Evolutionary conservation across 2,329 filamentous ascomycete genomes (phyloP).

Genomic region (Lasiodiplodia gonubiensis): DNA sequence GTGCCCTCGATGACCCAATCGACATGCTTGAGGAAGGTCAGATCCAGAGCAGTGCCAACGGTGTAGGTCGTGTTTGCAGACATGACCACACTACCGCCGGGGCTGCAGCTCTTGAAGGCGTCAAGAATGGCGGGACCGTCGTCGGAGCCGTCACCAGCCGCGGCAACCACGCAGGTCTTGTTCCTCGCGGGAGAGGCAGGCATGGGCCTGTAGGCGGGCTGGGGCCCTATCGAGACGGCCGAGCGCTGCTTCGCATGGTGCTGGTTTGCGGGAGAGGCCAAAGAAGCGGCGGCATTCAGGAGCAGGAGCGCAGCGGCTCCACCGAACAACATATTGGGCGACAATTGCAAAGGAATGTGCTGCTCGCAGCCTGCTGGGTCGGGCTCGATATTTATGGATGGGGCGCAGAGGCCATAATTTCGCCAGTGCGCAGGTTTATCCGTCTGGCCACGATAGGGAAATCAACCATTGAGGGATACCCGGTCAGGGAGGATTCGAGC

Average conservation of each 20-base stretch:
- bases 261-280: not conserved
- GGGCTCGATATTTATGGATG: not conserved
- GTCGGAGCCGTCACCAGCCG: constrained; percentile 50
- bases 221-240: constrained; percentile 42
- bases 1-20: constrained; percentile 67
- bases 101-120: constrained; percentile 65
- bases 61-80: constrained; percentile 62
- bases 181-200: constrained; percentile 43
- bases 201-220: constrained; percentile 43
- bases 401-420: constrained; percentile 2
- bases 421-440: constrained; percentile 16
- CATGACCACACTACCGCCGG: constrained; percentile 67
- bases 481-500: not conserved
- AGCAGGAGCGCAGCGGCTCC: constrained; percentile 19
- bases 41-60: constrained; percentile 67
- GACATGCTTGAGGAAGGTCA: constrained; percentile 68
- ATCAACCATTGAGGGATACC: not conserved
- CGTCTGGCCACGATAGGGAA: constrained; percentile 2
- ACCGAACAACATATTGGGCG: constrained; percentile 18
- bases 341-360: not conserved
- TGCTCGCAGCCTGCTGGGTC: not conserved
- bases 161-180: constrained; percentile 48
- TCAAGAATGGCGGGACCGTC: constrained; percentile 60
- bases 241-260: constrained; percentile 35
- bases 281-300: constrained; percentile 19